Evolutionary conservation across 257 asterid species (phyloP).

Genomic region (Nyctanthes arbortristis): DNA sequence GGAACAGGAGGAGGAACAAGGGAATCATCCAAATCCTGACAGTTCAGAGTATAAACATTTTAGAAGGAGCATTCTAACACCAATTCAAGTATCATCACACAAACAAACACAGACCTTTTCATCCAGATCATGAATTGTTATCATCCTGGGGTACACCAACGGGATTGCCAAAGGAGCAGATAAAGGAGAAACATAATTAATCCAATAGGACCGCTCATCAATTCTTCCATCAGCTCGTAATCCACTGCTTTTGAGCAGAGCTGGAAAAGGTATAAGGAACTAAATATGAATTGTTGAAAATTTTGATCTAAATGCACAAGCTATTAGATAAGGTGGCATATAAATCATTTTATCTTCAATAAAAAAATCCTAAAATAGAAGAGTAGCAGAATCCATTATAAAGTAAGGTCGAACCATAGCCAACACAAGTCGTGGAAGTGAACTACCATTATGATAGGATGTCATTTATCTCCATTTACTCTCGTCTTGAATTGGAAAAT

Average conservation of each 20-base stretch:
- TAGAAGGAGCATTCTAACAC: slow-evolving; percentile 16
- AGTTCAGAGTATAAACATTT: slow-evolving; percentile 25
- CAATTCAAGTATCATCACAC: slow-evolving; percentile 12
- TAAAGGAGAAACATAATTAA: slow-evolving; percentile 74
- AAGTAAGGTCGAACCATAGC: too few species aligned
- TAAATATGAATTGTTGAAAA: neutral
- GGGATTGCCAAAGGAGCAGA: slow-evolving; percentile 87
- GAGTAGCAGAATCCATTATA: too few species aligned
- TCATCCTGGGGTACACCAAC: slow-evolving; percentile 91
- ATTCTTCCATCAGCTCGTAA: slow-evolving; percentile 83
- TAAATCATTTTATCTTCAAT: too few species aligned
- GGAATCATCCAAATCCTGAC: slow-evolving; percentile 70
- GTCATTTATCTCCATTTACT: too few species aligned
- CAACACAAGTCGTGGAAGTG: too few species aligned
- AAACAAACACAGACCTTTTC: slow-evolving; percentile 52
- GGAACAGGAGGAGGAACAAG: slow-evolving; percentile 72
- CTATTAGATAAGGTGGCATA: too few species aligned
- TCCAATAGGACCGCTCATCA: slow-evolving; percentile 94
- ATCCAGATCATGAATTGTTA: slow-evolving; percentile 81
- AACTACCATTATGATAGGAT: too few species aligned
- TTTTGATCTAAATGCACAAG: too few species aligned
- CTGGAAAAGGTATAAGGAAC: slow-evolving; percentile 40
- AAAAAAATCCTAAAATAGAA: too few species aligned
- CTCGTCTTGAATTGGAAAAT: neutral
- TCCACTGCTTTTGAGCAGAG: slow-evolving; percentile 82